Base-by-base conservation (phyloP, 2,329 filamentous ascomycete genomes). In the Aspergillus sp. region DNA sequence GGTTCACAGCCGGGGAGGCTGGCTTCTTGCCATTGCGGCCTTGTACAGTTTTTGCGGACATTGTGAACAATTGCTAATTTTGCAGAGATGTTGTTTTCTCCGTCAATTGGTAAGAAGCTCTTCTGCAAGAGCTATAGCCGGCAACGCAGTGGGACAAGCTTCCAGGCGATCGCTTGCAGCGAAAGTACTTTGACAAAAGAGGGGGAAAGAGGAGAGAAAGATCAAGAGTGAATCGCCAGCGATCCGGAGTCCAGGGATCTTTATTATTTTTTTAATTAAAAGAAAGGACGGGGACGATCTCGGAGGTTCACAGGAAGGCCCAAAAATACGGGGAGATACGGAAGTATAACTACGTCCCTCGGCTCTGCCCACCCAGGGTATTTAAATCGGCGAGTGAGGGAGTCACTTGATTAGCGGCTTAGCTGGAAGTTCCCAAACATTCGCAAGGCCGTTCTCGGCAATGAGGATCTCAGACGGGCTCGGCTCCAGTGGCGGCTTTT, bases 1-100 rank as follows among this genome's bases (percentile, higher is more conserved):
- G 81, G 78, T 97, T 97, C 51, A 91, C 93, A 48, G 93, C 93
- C 64, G 88, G 90, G 58, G 92, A 92, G 62, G 93, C 86, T 70
- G 91, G 90, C 82, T 89, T 86, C 82, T 90, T 94, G 80, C 85
- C 83, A 71, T 82, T 81, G 64, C 82, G 79, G 55, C 83, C 83
- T 70, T 82, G 80, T 62, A 77, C 81, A 65, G 77, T 82, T 72
- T 87, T 87, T 61, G 86, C 83, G 61, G 85, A 84, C 86, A 89
- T 88, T 62, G 32, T 78, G 59, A 49, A 48, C 36, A 25, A 50
- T 25, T 58, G 25, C 52, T 47, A 42, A 42, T 42, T n/a, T 50
- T 17, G 48, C n/a, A 38, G 23, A 52, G 25, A 27, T 15, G 30
- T 19, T 42, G 32, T 32, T 25, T 38, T 52, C 49, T 10, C 3